Evolutionary conservation across 805 yeast genomes (phyloP).

Genomic region (Yueomyces sinensis): DNA sequence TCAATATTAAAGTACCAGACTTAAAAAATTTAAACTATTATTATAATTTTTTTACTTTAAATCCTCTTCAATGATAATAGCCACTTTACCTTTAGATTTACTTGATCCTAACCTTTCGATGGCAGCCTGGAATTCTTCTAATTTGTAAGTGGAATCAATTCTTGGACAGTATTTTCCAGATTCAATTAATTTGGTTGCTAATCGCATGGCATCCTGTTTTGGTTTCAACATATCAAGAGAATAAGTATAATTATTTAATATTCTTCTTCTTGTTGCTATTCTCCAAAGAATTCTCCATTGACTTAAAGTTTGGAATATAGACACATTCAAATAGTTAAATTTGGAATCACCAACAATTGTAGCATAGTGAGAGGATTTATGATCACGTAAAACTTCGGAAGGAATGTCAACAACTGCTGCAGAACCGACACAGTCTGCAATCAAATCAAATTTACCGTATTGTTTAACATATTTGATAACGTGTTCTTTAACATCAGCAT

Average conservation of each 20-base stretch:
- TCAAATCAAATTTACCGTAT: constrained; percentile 37
- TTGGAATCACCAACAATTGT: constrained; percentile 46
- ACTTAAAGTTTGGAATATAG: background rate
- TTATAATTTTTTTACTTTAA: no score
- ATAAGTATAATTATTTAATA: constrained; percentile 22
- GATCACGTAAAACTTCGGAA: background rate
- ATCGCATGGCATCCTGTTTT: constrained; percentile 7
- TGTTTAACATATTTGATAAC: constrained; percentile 19
- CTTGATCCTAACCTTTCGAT: constrained; percentile 32
- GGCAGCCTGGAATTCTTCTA: constrained; percentile 40
- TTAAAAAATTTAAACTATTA: no score
- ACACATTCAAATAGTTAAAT: constrained; percentile 10
- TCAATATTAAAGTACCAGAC: no score
- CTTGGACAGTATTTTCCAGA: constrained; percentile 27
- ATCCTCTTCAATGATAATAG: constrained; percentile 21
- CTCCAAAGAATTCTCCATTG: background rate
- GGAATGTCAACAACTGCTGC: constrained; percentile 14
- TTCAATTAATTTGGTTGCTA: constrained; percentile 12
- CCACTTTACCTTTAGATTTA: constrained; percentile 50
- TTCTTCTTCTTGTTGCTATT: background rate
- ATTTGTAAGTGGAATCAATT: constrained; percentile 41
- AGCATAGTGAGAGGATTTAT: constrained; percentile 30
- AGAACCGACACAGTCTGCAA: constrained; percentile 57
- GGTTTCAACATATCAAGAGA: constrained; percentile 4
- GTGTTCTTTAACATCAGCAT: constrained; percentile 28